Conservation (phyloP, 1,284 basidiomycete species). For the Hemileia vastatrix region DNA sequence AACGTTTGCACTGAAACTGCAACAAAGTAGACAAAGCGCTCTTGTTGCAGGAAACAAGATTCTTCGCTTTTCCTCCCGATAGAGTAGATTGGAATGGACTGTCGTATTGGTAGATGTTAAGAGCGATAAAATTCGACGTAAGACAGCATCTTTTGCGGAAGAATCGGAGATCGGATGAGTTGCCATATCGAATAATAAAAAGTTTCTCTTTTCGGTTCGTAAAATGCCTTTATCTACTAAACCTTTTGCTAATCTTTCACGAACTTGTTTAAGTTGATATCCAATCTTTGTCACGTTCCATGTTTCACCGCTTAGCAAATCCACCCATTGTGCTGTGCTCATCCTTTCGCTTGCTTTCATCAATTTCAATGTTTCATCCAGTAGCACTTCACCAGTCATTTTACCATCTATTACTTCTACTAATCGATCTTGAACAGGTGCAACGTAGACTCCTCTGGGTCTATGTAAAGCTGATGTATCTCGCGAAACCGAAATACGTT, state of each 20-base stretch:
- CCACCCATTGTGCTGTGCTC: slow-evolving; percentile 80
- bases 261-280: slow-evolving; percentile 91
- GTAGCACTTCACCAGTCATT: slow-evolving; percentile 84
- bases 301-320: slow-evolving; percentile 84
- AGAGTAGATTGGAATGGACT: slow-evolving; percentile 59
- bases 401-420: slow-evolving; percentile 81
- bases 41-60: slow-evolving; percentile 58
- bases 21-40: slow-evolving; percentile 72
- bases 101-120: slow-evolving; percentile 71
- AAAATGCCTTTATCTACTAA: slow-evolving; percentile 92
- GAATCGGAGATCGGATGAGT: slow-evolving; percentile 89
- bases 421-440: slow-evolving; percentile 67
- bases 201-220: slow-evolving; percentile 90
- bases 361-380: slow-evolving; percentile 90
- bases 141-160: slow-evolving; percentile 71
- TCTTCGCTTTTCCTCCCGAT: slow-evolving; percentile 56
- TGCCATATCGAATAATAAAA: slow-evolving; percentile 95
- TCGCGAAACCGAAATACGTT: slow-evolving; percentile 74
- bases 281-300: slow-evolving; percentile 99
- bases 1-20: slow-evolving; percentile 76
- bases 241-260: slow-evolving; percentile 89
- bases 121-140: slow-evolving; percentile 64
- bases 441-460: slow-evolving; percentile 62
- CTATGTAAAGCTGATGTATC: too few species aligned
- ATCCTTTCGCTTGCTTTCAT: slow-evolving; percentile 71